Base-by-base conservation (phyloP, 2,329 filamentous ascomycete genomes). In the Aspergillus fijiensis region DNA sequence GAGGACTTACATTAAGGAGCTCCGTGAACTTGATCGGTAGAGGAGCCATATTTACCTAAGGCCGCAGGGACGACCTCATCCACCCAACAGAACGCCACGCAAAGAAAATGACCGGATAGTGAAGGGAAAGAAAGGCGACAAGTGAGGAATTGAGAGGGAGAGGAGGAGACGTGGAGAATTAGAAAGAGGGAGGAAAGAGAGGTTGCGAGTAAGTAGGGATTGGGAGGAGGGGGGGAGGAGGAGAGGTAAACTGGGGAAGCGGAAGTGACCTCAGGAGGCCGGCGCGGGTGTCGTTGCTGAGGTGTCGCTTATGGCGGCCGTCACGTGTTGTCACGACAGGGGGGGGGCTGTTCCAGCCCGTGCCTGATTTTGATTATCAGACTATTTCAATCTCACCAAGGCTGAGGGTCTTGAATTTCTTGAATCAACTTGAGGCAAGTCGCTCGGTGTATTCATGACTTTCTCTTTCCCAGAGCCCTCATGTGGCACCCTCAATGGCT, bases 11-110 rank as follows among this genome's bases (percentile, higher is more conserved):
- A 83, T 93, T 90, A 78, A 94, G 85, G 74, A 94, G 86, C 87
- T 96, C 92, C 77, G 89, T 90, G 80, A 96, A 96, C 84, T 92
- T 92, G 82, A 96, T 96, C 74, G 91, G 92, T 75, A 96, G 84
- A 79, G 88, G 85, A 73, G 79, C 80, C 80, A 82, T 82, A 77
- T 74, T 80, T 78, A 77, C 73, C 69, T 55, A 74, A 71, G 72
- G 76, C 72, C 72, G 74, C 66, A 70, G 69, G 62, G 62, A 73
- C 72, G 74, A 76, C 76, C 75, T 76, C 70, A 77, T 76, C 71
- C 75, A 72, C 73, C 73, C 62, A 70, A 73, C 64, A 63, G 66
- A 76, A 77, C 73, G 72, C 75, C 74, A 67, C 68, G 70, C 67
- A 70, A 75, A 69, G 59, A 69, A 71, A 68, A 63, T 61, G 65